Evolutionary conservation across 768 basidiomycete species (phyloP), one percentile per base, ranked within the genome.

Genomic region (Chalciporus chontae): DNA sequence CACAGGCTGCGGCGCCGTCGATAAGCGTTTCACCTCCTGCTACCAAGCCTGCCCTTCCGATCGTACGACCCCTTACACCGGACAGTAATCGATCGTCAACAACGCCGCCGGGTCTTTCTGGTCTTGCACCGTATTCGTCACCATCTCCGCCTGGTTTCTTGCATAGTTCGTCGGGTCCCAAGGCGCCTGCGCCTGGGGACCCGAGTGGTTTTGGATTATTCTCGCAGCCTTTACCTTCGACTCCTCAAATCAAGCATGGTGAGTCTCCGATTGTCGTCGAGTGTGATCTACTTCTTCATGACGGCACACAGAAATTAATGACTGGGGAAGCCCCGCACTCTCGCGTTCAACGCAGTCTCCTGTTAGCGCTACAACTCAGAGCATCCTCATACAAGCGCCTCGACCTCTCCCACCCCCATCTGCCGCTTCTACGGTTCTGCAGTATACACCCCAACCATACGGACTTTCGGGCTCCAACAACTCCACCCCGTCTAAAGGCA

Each of bases 111-210:
- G 67, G 67, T 41, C 55, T 69, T 9, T 67, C 69, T 11, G 60
- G 64, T 44, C 54, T 66, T 43, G 61, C 59, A 11, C 59, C 64
- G 2, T 68, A 71, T 53, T 58, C 59, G 8, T 69, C 69, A 5
- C 68, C 69, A 31, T 69, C 67, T 53, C 69, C 67, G 8, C 67
- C 67, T 19, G 68, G 66, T 11, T 68, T 68, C 42, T 57, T 68
- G 50, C 68, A 68, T 50, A 43, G 67, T 45, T 55, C 64, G 9
- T 66, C 66, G 9, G 62, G 52, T 36, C 60, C 63, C 24, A 66
- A 59, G 42, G 50, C 59, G 3, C 26, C 48, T 27, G 47, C 51
- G 10, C 14, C 56, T 8, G 39, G 38, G 7, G 65, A 65, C 14
- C 54, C 63, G 39, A 47, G 53, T 21, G 47, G 47, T 36, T 65